A percentile compares a stretch with the other conserved stretches of the same genome.
Evolutionary conservation across 257 asterid species (phyloP).

Genomic region (Haberlea rhodopensis): DNA sequence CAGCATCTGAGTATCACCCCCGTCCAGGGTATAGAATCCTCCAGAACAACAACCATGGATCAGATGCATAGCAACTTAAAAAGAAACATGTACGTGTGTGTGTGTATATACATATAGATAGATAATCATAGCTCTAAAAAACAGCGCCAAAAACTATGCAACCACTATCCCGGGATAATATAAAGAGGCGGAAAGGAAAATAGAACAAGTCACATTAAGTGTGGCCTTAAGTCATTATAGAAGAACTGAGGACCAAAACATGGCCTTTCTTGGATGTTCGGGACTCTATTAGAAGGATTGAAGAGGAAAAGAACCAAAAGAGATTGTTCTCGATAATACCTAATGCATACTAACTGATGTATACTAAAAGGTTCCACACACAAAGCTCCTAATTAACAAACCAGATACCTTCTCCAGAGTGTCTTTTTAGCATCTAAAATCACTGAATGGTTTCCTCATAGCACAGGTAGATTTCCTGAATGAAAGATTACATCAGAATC

Average conservation of each 20-base stretch:
- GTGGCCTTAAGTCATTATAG: constrained; percentile 7
- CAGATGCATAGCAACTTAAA: constrained; percentile 49
- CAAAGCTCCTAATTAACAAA: constrained; percentile 73
- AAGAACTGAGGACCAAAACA: constrained; percentile 12
- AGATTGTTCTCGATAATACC: background rate
- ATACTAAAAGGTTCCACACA: constrained; percentile 42
- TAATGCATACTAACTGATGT: background rate
- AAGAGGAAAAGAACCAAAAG: background rate
- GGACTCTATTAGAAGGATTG: background rate
- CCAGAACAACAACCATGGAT: constrained; percentile 74
- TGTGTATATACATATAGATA: constrained; percentile 31
- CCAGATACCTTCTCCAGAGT: constrained; percentile 98
- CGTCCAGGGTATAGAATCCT: constrained; percentile 49
- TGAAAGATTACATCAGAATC: constrained; percentile 81
- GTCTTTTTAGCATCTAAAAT: constrained; percentile 82
- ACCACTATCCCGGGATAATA: background rate
- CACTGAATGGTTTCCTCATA: constrained; percentile 90
- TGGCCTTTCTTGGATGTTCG: constrained; percentile 1
- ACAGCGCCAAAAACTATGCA: constrained; percentile 26
- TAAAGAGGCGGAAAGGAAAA: constrained; percentile 4
- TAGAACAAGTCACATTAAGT: background rate
- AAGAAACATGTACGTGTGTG: no score
- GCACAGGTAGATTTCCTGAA: constrained; percentile 86
- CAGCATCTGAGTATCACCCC: constrained; percentile 58
- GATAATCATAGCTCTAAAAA: constrained; percentile 17